Conservation (phyloP, 2,329 filamentous ascomycete genomes). For the Diaporthe ilicicola region DNA sequence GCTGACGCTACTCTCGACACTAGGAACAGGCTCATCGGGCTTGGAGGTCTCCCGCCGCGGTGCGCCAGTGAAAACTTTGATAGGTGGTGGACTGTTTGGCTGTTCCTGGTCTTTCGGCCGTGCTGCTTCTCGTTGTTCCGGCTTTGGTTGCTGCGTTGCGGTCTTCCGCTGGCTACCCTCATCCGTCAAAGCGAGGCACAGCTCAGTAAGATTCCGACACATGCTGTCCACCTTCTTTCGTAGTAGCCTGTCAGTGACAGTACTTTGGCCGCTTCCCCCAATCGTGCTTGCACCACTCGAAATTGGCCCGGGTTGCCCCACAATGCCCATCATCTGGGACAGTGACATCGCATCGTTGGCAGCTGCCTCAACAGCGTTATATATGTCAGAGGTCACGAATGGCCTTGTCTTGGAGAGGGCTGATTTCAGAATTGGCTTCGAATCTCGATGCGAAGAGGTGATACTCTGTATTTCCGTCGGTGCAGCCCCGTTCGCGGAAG, state of each 20-base stretch:
- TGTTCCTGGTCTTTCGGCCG: constrained; percentile 35
- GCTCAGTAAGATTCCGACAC: constrained; percentile 90
- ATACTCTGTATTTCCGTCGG: constrained; percentile 52
- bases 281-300: constrained; percentile 72
- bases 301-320: constrained; percentile 73
- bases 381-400: constrained; percentile 75
- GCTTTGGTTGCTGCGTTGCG: constrained; percentile 34
- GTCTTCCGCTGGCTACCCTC: constrained; percentile 52
- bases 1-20: constrained; percentile 49
- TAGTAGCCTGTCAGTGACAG: constrained; percentile 81
- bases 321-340: constrained; percentile 78
- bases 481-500: constrained; percentile 57
- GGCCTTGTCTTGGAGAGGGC: constrained; percentile 82
- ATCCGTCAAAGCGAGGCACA: constrained; percentile 85
- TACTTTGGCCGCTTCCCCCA: constrained; percentile 54
- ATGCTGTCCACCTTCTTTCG: constrained; percentile 91
- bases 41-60: constrained; percentile 51
- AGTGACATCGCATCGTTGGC: constrained; percentile 83
- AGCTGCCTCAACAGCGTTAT: constrained; percentile 80
- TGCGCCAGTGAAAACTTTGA: constrained; percentile 48
- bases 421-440: constrained; percentile 81
- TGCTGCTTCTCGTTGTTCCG: constrained; percentile 35
- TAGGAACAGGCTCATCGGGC: constrained; percentile 49
- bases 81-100: constrained; percentile 55
- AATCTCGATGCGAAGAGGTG: constrained; percentile 56